Evolutionary conservation across 495 filamentous ascomycete genomes (phyloP), one percentile per base, ranked within the genome.

Genomic region (Pseudomonodictys pantanalensis): DNA sequence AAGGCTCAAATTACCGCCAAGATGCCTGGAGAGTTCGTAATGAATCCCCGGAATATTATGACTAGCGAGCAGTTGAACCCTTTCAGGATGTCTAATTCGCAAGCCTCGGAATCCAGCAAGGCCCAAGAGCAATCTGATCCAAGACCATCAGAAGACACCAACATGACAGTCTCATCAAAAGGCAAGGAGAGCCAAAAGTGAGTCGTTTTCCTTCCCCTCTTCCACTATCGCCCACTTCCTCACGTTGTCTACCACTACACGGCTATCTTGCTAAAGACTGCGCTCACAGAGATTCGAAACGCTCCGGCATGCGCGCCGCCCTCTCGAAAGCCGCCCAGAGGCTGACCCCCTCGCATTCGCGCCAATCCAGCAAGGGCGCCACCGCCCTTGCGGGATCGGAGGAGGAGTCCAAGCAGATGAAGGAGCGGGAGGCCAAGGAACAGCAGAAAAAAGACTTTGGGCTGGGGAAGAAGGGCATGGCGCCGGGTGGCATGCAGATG

Each of bases 11-110:
- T 41, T 15, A 41, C 15, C 38, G 20, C 5, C 3, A 41, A 52
- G 7, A 52, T 52, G 49, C 28, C 49, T 20, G 49, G 49, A 35
- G 49, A 52, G 32, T 52, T 52, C 32, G 49, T 38, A 30, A 32
- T 20, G 4, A 38, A 28, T 8, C 49, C 49, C 30, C 49, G 29
- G 1, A 5, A 52, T 23, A 15, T 32, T 32, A n/a, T 52, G 15
- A 15, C 12, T 32, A 52, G 30, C n/a, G 29, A 52, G 29, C 30
- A n/a, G 39, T 38, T 52, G 15, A 41, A 18, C 23, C 29, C 2
- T 2, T 22, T 38, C n/a, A 52, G 49, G 10, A 18, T 7, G 6
- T 38, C 28, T 6, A 8, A 15, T 17, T 22, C 32, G 8, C 15
- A 52, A 6, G 29, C 30, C 7, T 52, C 29, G 2, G 39, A n/a